Percentiles rank a stretch among this genome's conserved stretches.
Evolutionary conservation across 1,284 basidiomycete species (phyloP).

Genomic region (Uromyces viciae-fabae): DNA sequence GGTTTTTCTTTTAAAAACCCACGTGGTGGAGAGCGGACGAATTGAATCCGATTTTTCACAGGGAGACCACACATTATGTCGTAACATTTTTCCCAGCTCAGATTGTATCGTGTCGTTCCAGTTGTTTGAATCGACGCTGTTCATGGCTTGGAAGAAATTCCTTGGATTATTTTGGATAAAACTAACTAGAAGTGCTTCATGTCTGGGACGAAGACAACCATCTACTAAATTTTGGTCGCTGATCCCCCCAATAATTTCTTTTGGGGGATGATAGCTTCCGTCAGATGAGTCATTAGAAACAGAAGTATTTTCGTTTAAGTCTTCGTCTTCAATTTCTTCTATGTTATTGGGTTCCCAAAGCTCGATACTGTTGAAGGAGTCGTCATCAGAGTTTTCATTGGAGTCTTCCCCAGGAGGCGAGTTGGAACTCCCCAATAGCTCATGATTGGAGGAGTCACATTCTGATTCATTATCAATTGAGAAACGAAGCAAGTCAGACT

Average conservation of each 20-base stretch:
- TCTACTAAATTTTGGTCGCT: neutral
- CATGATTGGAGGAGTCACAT: too few relatives aligned
- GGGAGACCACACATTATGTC: neutral
- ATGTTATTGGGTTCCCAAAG: neutral
- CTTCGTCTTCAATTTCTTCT: neutral
- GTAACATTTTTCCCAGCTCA: neutral
- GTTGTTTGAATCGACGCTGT: neutral
- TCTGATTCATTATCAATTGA: neutral
- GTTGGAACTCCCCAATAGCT: too few relatives aligned
- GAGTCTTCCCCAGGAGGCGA: too few relatives aligned
- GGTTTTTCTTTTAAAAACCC: constrained; percentile 56
- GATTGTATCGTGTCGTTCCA: neutral
- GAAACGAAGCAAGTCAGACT: too few relatives aligned
- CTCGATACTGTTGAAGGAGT: neutral
- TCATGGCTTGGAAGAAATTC: neutral
- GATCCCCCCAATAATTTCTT: neutral
- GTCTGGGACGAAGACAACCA: neutral
- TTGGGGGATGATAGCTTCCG: neutral
- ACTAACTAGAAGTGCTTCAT: neutral
- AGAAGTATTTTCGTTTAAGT: neutral
- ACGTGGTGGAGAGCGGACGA: constrained; percentile 51
- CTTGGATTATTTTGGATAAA: neutral
- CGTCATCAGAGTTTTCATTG: neutral
- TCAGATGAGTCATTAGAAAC: neutral
- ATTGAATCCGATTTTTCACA: constrained; percentile 42